Conservation (phyloP, 192 early-diverging fungal species). For the Backusella australiensis region DNA sequence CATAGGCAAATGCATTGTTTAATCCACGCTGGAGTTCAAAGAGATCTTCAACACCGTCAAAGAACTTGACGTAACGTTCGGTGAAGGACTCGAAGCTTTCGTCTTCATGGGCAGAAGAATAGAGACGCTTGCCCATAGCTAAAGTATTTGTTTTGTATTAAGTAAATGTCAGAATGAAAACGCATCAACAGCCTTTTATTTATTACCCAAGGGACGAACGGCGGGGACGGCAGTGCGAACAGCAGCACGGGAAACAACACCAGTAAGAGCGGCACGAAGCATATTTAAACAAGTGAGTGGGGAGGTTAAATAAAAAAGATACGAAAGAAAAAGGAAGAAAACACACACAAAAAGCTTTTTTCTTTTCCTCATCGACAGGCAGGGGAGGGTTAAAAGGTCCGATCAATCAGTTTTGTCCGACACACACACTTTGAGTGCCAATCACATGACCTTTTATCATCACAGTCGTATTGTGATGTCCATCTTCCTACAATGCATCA, state of each 20-base stretch:
- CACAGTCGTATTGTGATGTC: no score
- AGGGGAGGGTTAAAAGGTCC: slow-evolving; percentile 1
- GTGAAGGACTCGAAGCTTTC: slow-evolving; percentile 79
- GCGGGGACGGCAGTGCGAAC: slow-evolving; percentile 23
- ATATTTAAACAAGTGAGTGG: slow-evolving; percentile 23
- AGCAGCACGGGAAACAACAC: slow-evolving; percentile 32
- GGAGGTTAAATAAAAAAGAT: slow-evolving; percentile 19
- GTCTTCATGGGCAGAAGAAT: slow-evolving; percentile 64
- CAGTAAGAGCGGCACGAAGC: slow-evolving; percentile 38
- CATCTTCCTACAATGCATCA: no score
- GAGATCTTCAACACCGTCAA: slow-evolving; percentile 85
- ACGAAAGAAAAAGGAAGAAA: slow-evolving; percentile 7
- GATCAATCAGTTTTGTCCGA: neutral
- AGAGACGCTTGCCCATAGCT: slow-evolving; percentile 54
- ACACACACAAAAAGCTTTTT: neutral
- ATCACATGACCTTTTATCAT: neutral
- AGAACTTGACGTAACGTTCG: slow-evolving; percentile 78
- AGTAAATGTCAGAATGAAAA: neutral
- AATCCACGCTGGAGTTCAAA: slow-evolving; percentile 98
- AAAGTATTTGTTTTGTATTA: neutral
- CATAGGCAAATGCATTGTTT: slow-evolving; percentile 96
- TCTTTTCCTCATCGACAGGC: neutral
- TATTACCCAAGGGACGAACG: slow-evolving; percentile 21
- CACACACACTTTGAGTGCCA: neutral
- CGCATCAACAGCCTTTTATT: neutral